Conservation (phyloP, 2,329 filamentous ascomycete genomes). For the Venturia nashicola region DNA sequence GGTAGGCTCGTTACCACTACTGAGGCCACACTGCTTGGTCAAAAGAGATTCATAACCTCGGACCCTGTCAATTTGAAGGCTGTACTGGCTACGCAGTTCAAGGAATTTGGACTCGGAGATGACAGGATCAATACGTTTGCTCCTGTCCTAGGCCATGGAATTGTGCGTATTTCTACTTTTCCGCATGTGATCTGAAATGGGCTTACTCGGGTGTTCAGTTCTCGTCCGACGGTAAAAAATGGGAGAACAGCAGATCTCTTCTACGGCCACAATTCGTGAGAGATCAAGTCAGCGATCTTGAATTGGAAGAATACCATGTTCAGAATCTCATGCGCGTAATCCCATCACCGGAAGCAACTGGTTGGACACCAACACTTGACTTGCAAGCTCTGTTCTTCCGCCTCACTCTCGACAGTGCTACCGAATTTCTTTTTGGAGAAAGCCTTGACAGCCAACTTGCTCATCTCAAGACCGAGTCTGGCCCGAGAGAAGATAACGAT, state of each 20-base stretch:
- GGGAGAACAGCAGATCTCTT: conserved; percentile 24
- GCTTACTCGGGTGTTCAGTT: conserved; percentile 12
- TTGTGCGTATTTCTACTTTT: not conserved
- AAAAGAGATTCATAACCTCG: not conserved
- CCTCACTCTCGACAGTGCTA: conserved; percentile 54
- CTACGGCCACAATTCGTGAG: conserved; percentile 26
- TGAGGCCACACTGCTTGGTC: not conserved
- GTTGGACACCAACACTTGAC: conserved; percentile 23
- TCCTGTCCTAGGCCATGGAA: conserved; percentile 5
- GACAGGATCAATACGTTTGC: not conserved
- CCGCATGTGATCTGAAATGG: not conserved
- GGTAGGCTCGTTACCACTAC: not conserved
- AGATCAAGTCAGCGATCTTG: conserved; percentile 24
- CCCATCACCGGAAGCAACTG: conserved; percentile 17
- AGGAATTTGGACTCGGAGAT: conserved; percentile 28
- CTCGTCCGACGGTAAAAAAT: conserved; percentile 21
- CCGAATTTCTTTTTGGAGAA: conserved; percentile 54
- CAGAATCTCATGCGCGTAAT: conserved; percentile 22
- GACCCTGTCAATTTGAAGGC: conserved; percentile 38
- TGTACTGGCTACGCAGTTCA: conserved; percentile 31
- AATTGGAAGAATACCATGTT: conserved; percentile 22
- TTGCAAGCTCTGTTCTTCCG: conserved; percentile 52
- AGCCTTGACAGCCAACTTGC: conserved; percentile 1
- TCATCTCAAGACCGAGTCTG: not conserved
- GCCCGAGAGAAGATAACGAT: conserved; percentile 21